These are phyloP conservation scores for Pezicula rhizophila DNA, from an alignment of 2,329 filamentous ascomycete genomes.

Conservation along the genomic window DNA sequence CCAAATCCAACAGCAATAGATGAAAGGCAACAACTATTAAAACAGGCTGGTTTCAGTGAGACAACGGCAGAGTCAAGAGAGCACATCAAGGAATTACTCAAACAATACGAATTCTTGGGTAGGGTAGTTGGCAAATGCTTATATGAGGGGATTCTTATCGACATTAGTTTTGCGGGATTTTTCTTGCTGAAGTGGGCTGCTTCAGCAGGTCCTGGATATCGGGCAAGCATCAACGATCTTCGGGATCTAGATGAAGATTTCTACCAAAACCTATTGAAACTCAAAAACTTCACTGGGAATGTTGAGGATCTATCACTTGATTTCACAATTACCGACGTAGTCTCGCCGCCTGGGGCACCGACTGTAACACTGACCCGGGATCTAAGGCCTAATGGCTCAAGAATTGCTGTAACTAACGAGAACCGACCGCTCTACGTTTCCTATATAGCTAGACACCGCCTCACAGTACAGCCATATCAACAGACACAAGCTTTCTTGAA, in stretches of 20 bases:
- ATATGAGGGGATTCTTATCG: constrained; percentile 92
- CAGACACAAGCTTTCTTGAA: constrained; percentile 85
- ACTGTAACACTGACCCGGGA: constrained; percentile 64
- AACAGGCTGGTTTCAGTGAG: constrained; percentile 44
- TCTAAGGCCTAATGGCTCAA: constrained; percentile 69
- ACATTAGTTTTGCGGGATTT: constrained; percentile 89
- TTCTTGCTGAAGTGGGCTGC: constrained; percentile 94
- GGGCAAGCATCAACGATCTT: constrained; percentile 90
- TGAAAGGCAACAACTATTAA: constrained; percentile 55
- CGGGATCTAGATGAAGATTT: constrained; percentile 85
- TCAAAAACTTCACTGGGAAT: constrained; percentile 82
- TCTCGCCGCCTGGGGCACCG: constrained; percentile 39
- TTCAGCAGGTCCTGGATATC: constrained; percentile 64
- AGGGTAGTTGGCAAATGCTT: constrained; percentile 93
- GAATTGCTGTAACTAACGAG: constrained; percentile 78
- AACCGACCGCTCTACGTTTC: constrained; percentile 94
- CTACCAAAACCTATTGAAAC: constrained; percentile 74
- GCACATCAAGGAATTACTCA: constrained; percentile 54
- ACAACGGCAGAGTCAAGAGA: constrained; percentile 50
- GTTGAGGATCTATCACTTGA: constrained; percentile 77
- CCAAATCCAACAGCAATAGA: constrained; percentile 79
- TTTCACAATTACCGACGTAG: constrained; percentile 79
- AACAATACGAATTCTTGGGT: constrained; percentile 84
- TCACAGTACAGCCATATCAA: constrained; percentile 71
- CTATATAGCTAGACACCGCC: constrained; percentile 79